Evolutionary conservation across 441 rosid genomes (phyloP).

Genomic region (Populus hybrid): DNA sequence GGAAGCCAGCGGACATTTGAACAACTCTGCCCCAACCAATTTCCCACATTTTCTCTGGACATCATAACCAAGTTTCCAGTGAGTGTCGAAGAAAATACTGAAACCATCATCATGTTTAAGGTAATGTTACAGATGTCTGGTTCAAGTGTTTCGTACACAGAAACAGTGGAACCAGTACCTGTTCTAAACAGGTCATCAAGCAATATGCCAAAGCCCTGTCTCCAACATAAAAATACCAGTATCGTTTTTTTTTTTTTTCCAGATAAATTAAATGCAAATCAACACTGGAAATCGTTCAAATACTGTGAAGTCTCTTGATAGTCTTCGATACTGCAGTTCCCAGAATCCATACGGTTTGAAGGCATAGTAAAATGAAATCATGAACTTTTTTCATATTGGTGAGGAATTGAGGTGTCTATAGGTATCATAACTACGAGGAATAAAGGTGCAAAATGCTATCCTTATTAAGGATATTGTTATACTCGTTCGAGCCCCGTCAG

Average conservation of each 20-base stretch:
- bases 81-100: background rate
- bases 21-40: conserved; percentile 94
- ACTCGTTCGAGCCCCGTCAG: conserved; percentile 25
- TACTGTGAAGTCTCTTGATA: conserved; percentile 59
- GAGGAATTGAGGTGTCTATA: no score
- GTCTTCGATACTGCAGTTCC: conserved; percentile 66
- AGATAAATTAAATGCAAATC: conserved; percentile 39
- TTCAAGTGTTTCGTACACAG: conserved; percentile 49
- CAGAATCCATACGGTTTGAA: conserved; percentile 9
- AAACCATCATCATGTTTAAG: background rate
- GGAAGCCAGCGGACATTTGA: conserved; percentile 89
- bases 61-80: background rate
- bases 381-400: no score
- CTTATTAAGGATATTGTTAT: no score
- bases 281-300: conserved; percentile 85
- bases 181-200: conserved; percentile 87
- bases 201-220: conserved; percentile 82
- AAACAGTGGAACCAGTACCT: conserved; percentile 71
- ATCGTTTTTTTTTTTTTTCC: no score
- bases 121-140: conserved; percentile 14
- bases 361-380: no score
- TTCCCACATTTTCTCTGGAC: conserved; percentile 87
- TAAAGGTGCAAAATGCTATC: no score
- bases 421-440: no score
- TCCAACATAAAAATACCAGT: no score